Percentiles rank a stretch among this genome's conserved stretches.
Conservation (phyloP, 1,284 basidiomycete species). For the Spongiforma sp. region DNA sequence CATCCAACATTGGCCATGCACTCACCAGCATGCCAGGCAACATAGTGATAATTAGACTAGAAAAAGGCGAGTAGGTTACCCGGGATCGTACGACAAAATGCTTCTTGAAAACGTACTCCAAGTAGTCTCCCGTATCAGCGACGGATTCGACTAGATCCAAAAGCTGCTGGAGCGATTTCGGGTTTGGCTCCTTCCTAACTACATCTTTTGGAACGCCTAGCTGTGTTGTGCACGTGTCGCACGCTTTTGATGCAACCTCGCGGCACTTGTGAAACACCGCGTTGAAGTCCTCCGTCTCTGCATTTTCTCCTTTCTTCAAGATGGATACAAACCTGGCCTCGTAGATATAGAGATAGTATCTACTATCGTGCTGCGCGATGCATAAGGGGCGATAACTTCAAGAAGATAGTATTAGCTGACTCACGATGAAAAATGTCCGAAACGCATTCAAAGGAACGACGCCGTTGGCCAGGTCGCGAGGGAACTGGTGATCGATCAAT, state of each 20-base stretch:
- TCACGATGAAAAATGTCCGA: conserved; percentile 17
- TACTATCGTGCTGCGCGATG: conserved; percentile 14
- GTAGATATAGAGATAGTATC: conserved; percentile 14
- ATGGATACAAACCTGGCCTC: conserved; percentile 5
- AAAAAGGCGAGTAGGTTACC: background rate
- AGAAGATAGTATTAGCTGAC: background rate
- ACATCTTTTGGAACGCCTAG: conserved; percentile 10
- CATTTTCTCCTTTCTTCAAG: conserved; percentile 4
- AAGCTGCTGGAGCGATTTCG: conserved; percentile 4
- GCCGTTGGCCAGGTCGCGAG: background rate
- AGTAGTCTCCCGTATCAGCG: conserved; percentile 5
- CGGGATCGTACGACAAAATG: too few species aligned
- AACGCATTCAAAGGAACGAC: conserved; percentile 10
- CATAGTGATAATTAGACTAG: conserved; percentile 11
- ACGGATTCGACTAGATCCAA: background rate
- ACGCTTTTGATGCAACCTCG: background rate
- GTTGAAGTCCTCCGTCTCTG: conserved; percentile 7
- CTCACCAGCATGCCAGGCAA: conserved; percentile 16
- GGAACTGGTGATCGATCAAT: conserved; percentile 1
- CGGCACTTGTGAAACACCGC: conserved; percentile 1
- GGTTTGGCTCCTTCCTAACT: background rate
- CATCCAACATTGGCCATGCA: too few species aligned
- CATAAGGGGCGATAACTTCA: background rate
- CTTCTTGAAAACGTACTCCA: conserved; percentile 20
- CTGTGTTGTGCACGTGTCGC: background rate